phyloP scores from a whole-genome alignment of 768 basidiomycete species.

The Hypholoma fasciculare region DNA sequence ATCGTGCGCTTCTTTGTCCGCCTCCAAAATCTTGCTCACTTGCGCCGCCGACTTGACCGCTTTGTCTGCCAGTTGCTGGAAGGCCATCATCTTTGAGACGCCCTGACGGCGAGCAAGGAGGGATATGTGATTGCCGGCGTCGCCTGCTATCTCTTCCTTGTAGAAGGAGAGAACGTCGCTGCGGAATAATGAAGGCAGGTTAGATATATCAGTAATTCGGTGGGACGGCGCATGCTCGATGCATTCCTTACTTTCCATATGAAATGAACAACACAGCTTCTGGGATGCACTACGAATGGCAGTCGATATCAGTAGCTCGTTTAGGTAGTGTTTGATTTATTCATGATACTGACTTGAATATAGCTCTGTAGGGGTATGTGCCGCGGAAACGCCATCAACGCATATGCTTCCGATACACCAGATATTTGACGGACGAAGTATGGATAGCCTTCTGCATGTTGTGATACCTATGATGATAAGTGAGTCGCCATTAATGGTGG shows the following conservation, averaged over 20 bases:
- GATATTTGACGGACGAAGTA: constrained; percentile 26
- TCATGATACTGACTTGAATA: constrained; percentile 13
- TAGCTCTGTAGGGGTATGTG: constrained; percentile 31
- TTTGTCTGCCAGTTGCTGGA: constrained; percentile 22
- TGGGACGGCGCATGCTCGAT: no score
- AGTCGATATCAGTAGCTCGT: neutral
- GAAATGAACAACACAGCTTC: constrained; percentile 32
- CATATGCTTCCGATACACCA: constrained; percentile 34
- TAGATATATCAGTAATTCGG: neutral
- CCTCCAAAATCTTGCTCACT: constrained; percentile 24
- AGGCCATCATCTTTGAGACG: constrained; percentile 25
- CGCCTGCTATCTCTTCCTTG: constrained; percentile 37
- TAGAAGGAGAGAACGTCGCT: constrained; percentile 43
- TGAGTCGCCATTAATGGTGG: neutral
- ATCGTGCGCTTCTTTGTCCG: constrained; percentile 5
- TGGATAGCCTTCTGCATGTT: constrained; percentile 17
- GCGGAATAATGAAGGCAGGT: no score
- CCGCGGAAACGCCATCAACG: constrained; percentile 33
- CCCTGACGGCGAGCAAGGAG: constrained; percentile 23
- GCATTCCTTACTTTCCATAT: constrained; percentile 32
- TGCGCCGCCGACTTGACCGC: constrained; percentile 23
- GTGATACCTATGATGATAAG: constrained; percentile 5
- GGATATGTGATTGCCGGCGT: constrained; percentile 35
- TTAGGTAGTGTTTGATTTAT: no score
- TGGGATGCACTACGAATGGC: constrained; percentile 31